phyloP scores from a whole-genome alignment of 202 grass and related monocot species.

The Setaria italica region DNA sequence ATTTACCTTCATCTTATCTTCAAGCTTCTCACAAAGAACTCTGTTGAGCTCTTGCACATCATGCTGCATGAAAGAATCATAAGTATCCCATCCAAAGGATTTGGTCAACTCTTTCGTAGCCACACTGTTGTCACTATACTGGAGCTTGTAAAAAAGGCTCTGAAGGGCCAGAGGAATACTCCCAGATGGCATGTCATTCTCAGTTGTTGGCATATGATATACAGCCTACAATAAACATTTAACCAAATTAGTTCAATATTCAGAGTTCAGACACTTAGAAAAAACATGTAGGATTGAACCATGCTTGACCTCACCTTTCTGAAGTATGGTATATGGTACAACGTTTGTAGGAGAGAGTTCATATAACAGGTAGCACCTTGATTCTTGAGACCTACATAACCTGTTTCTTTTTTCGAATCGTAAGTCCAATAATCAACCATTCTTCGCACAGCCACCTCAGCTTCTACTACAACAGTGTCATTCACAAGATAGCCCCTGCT shows the following conservation, averaged over 20 bases:
- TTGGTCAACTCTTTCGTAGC: constrained; percentile 98
- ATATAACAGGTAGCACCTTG: constrained; percentile 99
- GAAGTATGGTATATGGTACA: constrained; percentile 97
- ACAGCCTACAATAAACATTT: constrained; percentile 73
- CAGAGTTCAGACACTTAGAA: constrained; percentile 8
- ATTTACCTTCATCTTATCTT: constrained; percentile 99
- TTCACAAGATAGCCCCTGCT: constrained; percentile 88
- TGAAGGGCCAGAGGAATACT: constrained; percentile 97
- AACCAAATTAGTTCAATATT: constrained; percentile 50
- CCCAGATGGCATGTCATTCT: constrained; percentile 99
- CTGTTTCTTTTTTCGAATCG: constrained; percentile 97
- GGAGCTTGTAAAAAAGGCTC: constrained; percentile 99
- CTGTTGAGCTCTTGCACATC: constrained; percentile 99
- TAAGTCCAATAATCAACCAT: constrained; percentile 97
- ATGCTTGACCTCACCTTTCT: constrained; percentile 75
- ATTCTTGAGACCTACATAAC: constrained; percentile 97
- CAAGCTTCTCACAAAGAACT: constrained; percentile 99
- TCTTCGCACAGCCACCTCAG: constrained; percentile 86
- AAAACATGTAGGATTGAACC: constrained; percentile 4
- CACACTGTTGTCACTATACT: constrained; percentile 95
- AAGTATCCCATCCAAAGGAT: constrained; percentile 99
- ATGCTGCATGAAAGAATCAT: constrained; percentile 99
- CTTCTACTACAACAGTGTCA: constrained; percentile 80
- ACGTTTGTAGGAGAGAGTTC: constrained; percentile 98
- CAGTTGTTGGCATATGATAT: constrained; percentile 99